Evolutionary conservation across 306 rosid genomes (phyloP).

Genomic region (Quercus ilex): DNA sequence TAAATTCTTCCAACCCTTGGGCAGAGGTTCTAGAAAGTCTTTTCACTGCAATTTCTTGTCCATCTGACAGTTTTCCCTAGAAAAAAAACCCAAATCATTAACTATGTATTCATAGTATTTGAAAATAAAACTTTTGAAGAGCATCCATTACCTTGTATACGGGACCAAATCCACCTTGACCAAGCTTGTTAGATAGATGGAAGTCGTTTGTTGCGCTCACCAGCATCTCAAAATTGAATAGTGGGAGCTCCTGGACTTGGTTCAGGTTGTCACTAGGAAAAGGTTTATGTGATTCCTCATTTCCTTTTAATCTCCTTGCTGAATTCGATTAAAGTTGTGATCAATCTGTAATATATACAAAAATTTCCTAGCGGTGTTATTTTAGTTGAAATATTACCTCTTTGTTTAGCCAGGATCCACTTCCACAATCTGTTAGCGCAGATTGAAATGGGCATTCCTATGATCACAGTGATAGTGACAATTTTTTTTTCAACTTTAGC

Average conservation of each 20-base stretch:
- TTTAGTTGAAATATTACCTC: background rate
- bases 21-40: constrained; percentile 39
- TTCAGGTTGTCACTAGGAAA: background rate
- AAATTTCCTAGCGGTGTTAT: background rate
- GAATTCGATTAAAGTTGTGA: background rate
- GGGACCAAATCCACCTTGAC: constrained; percentile 30
- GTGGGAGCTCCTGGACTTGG: constrained; percentile 23
- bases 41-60: constrained; percentile 44
- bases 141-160: constrained; percentile 26
- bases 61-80: constrained; percentile 31
- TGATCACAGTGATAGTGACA: background rate
- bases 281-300: background rate
- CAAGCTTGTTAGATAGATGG: constrained; percentile 21
- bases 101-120: background rate
- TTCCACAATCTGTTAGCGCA: constrained; percentile 15
- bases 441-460: constrained; percentile 5
- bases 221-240: constrained; percentile 13
- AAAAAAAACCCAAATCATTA: background rate
- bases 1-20: constrained; percentile 46
- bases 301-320: background rate
- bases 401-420: background rate
- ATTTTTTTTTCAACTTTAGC: background rate
- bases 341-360: background rate
- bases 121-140: background rate
- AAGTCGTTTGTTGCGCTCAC: constrained; percentile 31